phyloP scores from a whole-genome alignment of 805 yeast species.

The Groenewaldozyma tartarivorans region DNA sequence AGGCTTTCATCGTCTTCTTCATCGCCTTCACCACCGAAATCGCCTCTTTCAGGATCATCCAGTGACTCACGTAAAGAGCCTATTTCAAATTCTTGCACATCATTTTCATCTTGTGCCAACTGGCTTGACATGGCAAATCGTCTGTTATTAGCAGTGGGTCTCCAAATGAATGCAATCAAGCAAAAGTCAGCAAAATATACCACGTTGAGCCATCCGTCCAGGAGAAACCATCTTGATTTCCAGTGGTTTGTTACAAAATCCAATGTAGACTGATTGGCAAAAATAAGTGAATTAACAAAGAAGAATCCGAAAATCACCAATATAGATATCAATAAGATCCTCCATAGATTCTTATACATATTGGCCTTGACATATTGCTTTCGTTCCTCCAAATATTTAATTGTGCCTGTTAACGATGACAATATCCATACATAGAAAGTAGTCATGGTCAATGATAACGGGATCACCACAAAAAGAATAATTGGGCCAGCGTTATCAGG shows the following conservation, averaged over 20 bases:
- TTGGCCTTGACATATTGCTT: slow-evolving; percentile 85
- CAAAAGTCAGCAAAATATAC: slow-evolving; percentile 78
- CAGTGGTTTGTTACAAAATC: slow-evolving; percentile 80
- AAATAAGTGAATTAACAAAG: slow-evolving; percentile 56
- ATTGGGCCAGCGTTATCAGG: slow-evolving; percentile 38
- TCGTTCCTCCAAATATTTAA: slow-evolving; percentile 64
- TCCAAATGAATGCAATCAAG: slow-evolving; percentile 84
- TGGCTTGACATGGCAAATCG: slow-evolving; percentile 93
- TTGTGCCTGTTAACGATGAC: slow-evolving; percentile 64
- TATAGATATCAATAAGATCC: slow-evolving; percentile 64
- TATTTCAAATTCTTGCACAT: slow-evolving; percentile 56
- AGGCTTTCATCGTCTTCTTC: slow-evolving; percentile 2
- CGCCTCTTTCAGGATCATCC: slow-evolving; percentile 29
- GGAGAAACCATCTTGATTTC: slow-evolving; percentile 81
- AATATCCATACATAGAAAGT: slow-evolving; percentile 68
- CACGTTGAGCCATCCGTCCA: slow-evolving; percentile 92
- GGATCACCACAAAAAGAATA: slow-evolving; percentile 55
- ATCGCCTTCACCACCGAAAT: slow-evolving; percentile 10
- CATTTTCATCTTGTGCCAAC: slow-evolving; percentile 62
- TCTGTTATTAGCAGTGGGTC: slow-evolving; percentile 93
- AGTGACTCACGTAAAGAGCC: slow-evolving; percentile 40
- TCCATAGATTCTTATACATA: slow-evolving; percentile 74
- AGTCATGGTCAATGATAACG: slow-evolving; percentile 60
- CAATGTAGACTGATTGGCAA: slow-evolving; percentile 62
- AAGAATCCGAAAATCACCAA: slow-evolving; percentile 63